Base-by-base conservation (phyloP, 2,329 filamentous ascomycete species). In the Colletotrichum higginsianum region DNA sequence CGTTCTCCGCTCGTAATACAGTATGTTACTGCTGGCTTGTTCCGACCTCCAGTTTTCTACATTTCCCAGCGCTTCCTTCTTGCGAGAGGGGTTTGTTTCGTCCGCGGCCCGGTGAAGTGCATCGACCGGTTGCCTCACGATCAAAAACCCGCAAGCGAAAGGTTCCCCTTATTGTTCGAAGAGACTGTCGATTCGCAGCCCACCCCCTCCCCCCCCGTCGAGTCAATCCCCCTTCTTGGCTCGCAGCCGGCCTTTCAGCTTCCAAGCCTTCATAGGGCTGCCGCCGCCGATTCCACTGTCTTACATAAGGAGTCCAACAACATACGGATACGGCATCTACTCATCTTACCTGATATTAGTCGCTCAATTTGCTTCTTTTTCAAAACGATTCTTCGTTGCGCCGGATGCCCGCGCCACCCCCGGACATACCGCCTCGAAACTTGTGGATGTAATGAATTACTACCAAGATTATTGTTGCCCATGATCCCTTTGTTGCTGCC, bases 181-280 rank as follows among this genome's bases (percentile, higher is more conserved):
- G 47, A 35, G 40, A 4, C n/a, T 61, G 44, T 35, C 53, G 42
- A 15, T 18, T 38, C 56, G 50, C 61, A 23, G 50, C 26, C 11
- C n/a, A 18, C 40, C 26, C 26, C 26, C 42, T 16, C 40, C 9
- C 21, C 8, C 21, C n/a, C 2, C 21, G 46, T 47, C 15, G 15
- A 53, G 23, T 18, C 49, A 61, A n/a, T 18, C 8, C 13, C 44
- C 16, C 9, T 57, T 7, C 21, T 62, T 30, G 73, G 77, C 70
- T 65, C 61, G 62, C 55, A 44, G 23, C 49, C 38, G 23, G 38
- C 11, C 49, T 53, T 26, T n/a, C 13, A 56, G 42, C 38, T 65
- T 38, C 52, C n/a, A 47, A 53, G 49, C 15, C 38, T 55, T 60
- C 21, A 15, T 44, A 60, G 63, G 53, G 40, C 64, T 66, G 61